Percentiles rank a stretch among this genome's conserved stretches.
Conservation (phyloP, 1,284 basidiomycete genomes). For the Kwoniella shivajii region DNA sequence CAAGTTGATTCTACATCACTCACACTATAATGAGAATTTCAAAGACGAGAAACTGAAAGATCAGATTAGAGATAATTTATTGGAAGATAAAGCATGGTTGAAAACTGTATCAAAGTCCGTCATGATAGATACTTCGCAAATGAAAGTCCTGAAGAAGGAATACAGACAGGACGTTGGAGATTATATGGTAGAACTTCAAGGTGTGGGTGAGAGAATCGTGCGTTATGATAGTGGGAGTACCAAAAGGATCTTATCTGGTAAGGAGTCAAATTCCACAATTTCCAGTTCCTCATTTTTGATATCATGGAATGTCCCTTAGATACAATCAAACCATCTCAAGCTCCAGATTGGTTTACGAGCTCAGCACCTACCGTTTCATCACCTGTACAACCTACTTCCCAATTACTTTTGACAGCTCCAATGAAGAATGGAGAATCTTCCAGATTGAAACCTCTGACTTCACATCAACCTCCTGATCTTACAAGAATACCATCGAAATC, state of each 20-base stretch:
- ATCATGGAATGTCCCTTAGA: neutral
- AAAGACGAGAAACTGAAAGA: neutral
- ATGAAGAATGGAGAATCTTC: neutral
- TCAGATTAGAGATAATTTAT: neutral
- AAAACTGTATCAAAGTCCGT: neutral
- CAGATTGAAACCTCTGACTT: slow-evolving; percentile 2
- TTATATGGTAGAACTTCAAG: slow-evolving; percentile 1
- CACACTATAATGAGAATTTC: neutral
- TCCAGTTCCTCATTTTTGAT: neutral
- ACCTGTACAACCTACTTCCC: neutral
- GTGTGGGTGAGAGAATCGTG: slow-evolving; percentile 11
- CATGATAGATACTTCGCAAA: neutral
- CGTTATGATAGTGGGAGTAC: neutral
- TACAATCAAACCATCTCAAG: neutral
- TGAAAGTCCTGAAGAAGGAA: slow-evolving; percentile 9
- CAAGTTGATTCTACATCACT: neutral
- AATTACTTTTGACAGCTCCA: neutral
- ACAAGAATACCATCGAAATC: neutral
- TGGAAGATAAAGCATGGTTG: neutral
- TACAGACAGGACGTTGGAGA: neutral
- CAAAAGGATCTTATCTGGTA: slow-evolving; percentile 7
- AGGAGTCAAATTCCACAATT: neutral
- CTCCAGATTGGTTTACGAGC: slow-evolving; percentile 6
- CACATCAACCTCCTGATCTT: slow-evolving; percentile 3
- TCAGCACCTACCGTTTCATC: slow-evolving; percentile 14